Evolutionary conservation across 2,329 filamentous ascomycete species (phyloP).

Genomic region (Hirsutella rhossiliensis): DNA sequence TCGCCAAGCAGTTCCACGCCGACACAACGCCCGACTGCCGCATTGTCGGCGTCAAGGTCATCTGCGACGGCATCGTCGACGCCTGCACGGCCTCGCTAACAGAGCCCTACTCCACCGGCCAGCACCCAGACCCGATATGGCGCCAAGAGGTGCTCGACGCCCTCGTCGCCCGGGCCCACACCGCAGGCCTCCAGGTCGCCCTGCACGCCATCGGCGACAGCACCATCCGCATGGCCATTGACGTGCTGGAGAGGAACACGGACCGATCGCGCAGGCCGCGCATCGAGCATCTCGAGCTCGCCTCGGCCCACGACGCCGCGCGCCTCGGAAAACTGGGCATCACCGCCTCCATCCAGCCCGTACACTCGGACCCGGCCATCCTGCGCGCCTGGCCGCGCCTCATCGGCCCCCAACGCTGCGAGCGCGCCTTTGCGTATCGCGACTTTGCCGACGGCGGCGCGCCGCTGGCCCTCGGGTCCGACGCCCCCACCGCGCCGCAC

Average conservation of each 20-base stretch:
- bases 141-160: slow-evolving; percentile 34
- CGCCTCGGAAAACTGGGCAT: slow-evolving; percentile 47
- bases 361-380: slow-evolving; percentile 49
- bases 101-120: slow-evolving; percentile 40
- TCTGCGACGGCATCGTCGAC: slow-evolving; percentile 54
- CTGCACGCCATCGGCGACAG: slow-evolving; percentile 55
- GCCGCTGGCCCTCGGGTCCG: slow-evolving; percentile 42
- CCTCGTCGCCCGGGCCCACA: slow-evolving; percentile 41
- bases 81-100: slow-evolving; percentile 50
- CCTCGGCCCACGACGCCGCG: slow-evolving; percentile 38
- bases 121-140: slow-evolving; percentile 42
- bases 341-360: slow-evolving; percentile 45
- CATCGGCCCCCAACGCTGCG: slow-evolving; percentile 39
- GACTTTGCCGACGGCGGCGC: slow-evolving; percentile 46
- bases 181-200: slow-evolving; percentile 44
- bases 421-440: slow-evolving; percentile 49
- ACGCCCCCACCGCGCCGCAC: slow-evolving; percentile 47
- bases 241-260: slow-evolving; percentile 34
- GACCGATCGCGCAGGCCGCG: slow-evolving; percentile 40
- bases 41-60: slow-evolving; percentile 51
- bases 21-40: slow-evolving; percentile 26
- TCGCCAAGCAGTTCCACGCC: slow-evolving; percentile 22
- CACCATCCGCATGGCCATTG: slow-evolving; percentile 44
- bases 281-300: slow-evolving; percentile 54
- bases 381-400: slow-evolving; percentile 48